Evolutionary conservation across 495 filamentous ascomycete species (phyloP), one percentile per base, ranked within the genome.

Genomic region (Pseudomonodictys pantanalensis): DNA sequence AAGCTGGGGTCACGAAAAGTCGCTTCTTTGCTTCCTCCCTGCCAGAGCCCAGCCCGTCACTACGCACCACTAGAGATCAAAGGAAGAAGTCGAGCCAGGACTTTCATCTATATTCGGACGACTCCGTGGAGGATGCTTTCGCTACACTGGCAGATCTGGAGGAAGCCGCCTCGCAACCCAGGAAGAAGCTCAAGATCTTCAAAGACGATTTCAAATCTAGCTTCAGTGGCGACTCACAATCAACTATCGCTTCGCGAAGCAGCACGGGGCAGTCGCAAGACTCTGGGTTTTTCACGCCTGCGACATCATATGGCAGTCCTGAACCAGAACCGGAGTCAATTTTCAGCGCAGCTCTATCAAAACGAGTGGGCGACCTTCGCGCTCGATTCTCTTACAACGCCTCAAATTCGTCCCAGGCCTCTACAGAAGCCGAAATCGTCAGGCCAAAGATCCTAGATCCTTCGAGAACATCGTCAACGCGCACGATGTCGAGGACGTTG

Each of bases 71-170:
- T 3, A 71, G 66, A 18, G 72, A 71, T 18, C 73, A 59, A 47
- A 84, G 78, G 56, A 77, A 76, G 46, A 77, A 79, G 39, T 75
- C 76, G 6, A 73, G 73, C 5, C 60, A 43, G 1, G 60, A 67
- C 11, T 47, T 87, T 53, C 79, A 80, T 39, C 76, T 89, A 2
- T 88, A 81, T 65, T 88, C 86, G 1, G 86, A 90, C 62, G 86
- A 88, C 57, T 77, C 82, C 1, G 74, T 83, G 18, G 84, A 85
- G 56, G 84, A 85, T 38, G 81, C 81, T 22, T 79, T 83, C 75
- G 76, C 79, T 6, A 74, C 77, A 53, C 61, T 83, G 45, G 70
- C 77, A 18, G 77, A 82, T 53, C 72, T 76, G 35, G 55, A 55
- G 1, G 62, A 74, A 10, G 39, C 52, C 26, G 10, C 43, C 18